Base-by-base conservation (phyloP, 495 filamentous ascomycete genomes). In the Lindgomyces ingoldianus region DNA sequence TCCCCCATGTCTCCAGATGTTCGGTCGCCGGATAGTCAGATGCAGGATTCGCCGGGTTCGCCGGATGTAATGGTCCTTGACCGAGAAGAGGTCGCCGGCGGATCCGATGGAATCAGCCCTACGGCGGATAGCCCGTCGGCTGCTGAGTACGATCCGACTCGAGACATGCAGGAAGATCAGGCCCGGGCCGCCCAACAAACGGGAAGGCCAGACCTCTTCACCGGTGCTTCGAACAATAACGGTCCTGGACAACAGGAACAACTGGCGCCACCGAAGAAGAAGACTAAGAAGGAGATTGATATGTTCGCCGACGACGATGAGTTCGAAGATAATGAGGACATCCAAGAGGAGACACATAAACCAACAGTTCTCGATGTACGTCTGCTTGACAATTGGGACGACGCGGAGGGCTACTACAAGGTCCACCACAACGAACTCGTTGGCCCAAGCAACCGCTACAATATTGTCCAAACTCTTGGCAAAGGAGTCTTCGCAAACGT, bases 401-500 rank as follows among this genome's bases (percentile, higher is more conserved):
- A 98, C 73, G 81, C 87, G 22, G 93, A 97, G 70, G 95, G 92
- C 10, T 98, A 98, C 72, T 98, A 96, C 80, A 93, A 91, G 74
- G 84, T 96, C 48, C 87, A 93, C 33, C 83, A 90, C 45, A 91
- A 92, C 63, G 94, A 98, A 78, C 75, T 97, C 39, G 82, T 98
- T 63, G 89, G 96, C 72, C 89, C 95, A 72, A 84, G 86, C 39
- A 86, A 91, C 29, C 33, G 33, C 6, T 98, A 98, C 70, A 90
- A 91, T 74, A 83, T 98, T 29, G 86, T 91, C 69, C 83, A 90
- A 36, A 88, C 87, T 59, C 83, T 98, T n/a, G 94, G 94, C 64
- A 90, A 89, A 72, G 94, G 94, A 52, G 94, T 97, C 86, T 98
- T 97, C 69, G 95, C 94, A 0, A 89, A 89, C 10, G 94, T 98